Evolutionary conservation across 2,329 filamentous ascomycete genomes (phyloP), one percentile per base, ranked within the genome.

Genomic region (Metarhizium anisopliae): DNA sequence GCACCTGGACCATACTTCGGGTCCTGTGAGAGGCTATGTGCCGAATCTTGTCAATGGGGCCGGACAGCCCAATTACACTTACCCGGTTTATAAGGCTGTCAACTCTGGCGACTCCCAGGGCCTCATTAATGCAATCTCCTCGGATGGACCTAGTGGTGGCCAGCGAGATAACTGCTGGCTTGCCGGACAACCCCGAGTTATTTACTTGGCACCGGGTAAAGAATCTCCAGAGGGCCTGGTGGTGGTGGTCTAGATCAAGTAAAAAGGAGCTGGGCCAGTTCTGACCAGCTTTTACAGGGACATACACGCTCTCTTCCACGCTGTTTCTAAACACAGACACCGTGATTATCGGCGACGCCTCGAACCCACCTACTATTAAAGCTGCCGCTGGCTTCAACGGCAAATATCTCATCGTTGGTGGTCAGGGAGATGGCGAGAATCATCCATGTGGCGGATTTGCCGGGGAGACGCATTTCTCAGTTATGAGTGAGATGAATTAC

Each of bases 261-360:
- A 0, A 7, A 7, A 35, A 11, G 10, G 32, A 35, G 32, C 32
- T 7, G 32, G 32, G 32, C 32, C 7, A 35, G 32, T 35, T 13
- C 30, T 54, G 30, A 61, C 11, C 16, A 2, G 8, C 0, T 4
- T 16, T 35, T 10, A n/a, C 18, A 61, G 59, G 58, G 32, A 60
- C 56, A 18, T 61, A 60, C 30, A 60, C 58, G 16, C 29, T 61
- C 16, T 57, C 55, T 4, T 57, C 51, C 18, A 59, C 59, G 14
- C 54, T 60, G 2, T 57, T 43, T 43, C 54, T 60, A 50, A 42
- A 56, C 52, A 61, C 59, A 10, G 59, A 94, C 74, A 93, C 90
- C 4, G 89, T 94, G 69, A 82, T 95, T 56, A 79, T 95, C 35
- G 90, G 90, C 56, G 89, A 95, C 72, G 85, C 86, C 49, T 66